Conservation (phyloP, 441 rosid genomes). For the Pelargonium citronellum region DNA sequence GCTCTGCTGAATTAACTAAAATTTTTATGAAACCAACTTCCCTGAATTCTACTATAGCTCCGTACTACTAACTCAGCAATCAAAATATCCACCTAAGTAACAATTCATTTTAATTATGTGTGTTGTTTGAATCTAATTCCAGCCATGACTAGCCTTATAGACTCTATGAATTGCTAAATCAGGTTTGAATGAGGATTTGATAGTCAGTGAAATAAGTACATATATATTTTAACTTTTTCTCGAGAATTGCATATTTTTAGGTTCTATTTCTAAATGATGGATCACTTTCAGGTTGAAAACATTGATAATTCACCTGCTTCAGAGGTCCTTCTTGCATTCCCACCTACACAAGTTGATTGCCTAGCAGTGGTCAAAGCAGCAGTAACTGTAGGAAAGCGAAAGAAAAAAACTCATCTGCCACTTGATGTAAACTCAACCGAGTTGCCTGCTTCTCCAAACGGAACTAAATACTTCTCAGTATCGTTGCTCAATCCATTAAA, state of each 20-base stretch:
- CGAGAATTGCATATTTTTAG: neutral
- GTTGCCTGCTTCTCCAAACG: constrained; percentile 70
- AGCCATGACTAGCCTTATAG: neutral
- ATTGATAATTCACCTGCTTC: constrained; percentile 51
- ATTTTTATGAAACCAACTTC: neutral
- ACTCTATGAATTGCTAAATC: neutral
- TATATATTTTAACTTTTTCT: neutral
- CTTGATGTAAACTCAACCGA: constrained; percentile 63
- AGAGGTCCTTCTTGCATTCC: constrained; percentile 74
- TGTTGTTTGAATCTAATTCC: neutral
- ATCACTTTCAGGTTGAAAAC: constrained; percentile 65
- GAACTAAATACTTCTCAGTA: constrained; percentile 48
- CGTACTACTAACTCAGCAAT: neutral
- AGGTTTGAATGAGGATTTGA: constrained; percentile 13
- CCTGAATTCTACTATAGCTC: neutral
- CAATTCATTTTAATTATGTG: neutral
- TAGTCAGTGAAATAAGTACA: neutral
- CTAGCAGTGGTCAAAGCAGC: constrained; percentile 72
- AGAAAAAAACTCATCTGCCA: constrained; percentile 53
- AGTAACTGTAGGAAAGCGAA: constrained; percentile 61
- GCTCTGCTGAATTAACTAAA: neutral
- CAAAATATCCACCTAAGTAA: neutral
- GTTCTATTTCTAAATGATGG: constrained; percentile 13
- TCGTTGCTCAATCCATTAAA: constrained; percentile 53
- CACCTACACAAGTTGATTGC: constrained; percentile 61